These are phyloP conservation scores for Apodospora peruviana DNA, from an alignment of 495 filamentous ascomycete species.

Conservation along the genomic window DNA sequence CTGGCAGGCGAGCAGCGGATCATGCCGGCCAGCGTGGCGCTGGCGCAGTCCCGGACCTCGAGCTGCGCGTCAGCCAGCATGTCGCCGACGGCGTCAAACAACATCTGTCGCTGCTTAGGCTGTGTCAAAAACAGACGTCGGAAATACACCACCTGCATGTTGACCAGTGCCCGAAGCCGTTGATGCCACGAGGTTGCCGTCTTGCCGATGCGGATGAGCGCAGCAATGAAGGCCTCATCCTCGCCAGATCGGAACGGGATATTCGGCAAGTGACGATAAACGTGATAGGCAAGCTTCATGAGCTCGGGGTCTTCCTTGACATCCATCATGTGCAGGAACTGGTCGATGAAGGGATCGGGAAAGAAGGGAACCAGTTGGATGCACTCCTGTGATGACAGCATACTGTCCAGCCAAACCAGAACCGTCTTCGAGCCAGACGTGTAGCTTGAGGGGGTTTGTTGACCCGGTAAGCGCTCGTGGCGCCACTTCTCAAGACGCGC, in stretches of 20 bases:
- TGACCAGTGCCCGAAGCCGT: slow-evolving; percentile 91
- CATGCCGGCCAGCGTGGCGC: slow-evolving; percentile 92
- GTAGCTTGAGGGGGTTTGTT: slow-evolving; percentile 90
- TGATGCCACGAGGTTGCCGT: slow-evolving; percentile 92
- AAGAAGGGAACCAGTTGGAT: slow-evolving; percentile 89
- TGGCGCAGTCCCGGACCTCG: slow-evolving; percentile 90
- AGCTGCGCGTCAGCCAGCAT: slow-evolving; percentile 92
- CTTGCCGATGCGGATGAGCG: slow-evolving; percentile 83
- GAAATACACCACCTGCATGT: slow-evolving; percentile 99
- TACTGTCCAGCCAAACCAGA: slow-evolving; percentile 88
- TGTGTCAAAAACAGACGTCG: slow-evolving; percentile 90
- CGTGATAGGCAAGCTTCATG: slow-evolving; percentile 90
- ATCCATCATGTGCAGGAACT: slow-evolving; percentile 99
- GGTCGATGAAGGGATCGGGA: slow-evolving; percentile 78
- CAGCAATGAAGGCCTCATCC: slow-evolving; percentile 74
- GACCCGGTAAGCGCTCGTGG: slow-evolving; percentile 73
- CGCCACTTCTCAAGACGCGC: slow-evolving; percentile 81
- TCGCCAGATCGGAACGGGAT: slow-evolving; percentile 87
- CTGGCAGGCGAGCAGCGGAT: slow-evolving; percentile 88
- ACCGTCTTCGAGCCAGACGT: slow-evolving; percentile 96
- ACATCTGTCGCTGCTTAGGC: slow-evolving; percentile 63
- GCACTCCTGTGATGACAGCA: slow-evolving; percentile 86
- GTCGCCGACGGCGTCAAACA: slow-evolving; percentile 84
- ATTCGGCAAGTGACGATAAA: slow-evolving; percentile 95
- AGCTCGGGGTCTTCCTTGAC: slow-evolving; percentile 97